Percentiles rank a stretch among this genome's conserved stretches.
Conservation (phyloP, 2,329 filamentous ascomycete species). For the Dryadomyces quercivorus region DNA sequence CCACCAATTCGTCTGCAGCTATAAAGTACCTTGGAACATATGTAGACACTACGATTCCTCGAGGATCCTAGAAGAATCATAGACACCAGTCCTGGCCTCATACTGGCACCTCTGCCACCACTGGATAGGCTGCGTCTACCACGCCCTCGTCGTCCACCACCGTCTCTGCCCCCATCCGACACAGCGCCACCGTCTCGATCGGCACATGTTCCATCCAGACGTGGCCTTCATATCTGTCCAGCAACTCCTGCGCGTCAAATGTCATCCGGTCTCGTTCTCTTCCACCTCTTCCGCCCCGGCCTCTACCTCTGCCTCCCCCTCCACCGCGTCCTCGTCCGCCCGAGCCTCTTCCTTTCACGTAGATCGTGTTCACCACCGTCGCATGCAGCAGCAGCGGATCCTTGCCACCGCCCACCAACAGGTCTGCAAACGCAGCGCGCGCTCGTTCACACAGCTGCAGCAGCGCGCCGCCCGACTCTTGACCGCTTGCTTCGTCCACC, state of each 20-base stretch:
- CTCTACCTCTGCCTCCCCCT: constrained; percentile 11
- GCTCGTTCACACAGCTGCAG: constrained; percentile 46
- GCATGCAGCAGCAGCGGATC: constrained; percentile 62
- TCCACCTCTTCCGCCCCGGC: constrained; percentile 14
- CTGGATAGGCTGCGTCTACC: constrained; percentile 40
- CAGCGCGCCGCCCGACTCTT: constrained; percentile 41
- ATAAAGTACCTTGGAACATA: no score
- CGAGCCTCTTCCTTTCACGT: constrained; percentile 34
- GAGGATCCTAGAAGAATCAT: no score
- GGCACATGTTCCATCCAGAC: constrained; percentile 58
- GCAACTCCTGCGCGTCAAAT: constrained; percentile 41
- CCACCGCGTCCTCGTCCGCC: constrained; percentile 12
- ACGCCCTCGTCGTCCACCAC: constrained; percentile 39
- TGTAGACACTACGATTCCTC: no score
- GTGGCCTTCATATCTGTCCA: constrained; percentile 50
- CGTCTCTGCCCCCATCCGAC: constrained; percentile 63
- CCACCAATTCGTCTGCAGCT: no score
- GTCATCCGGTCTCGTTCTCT: constrained; percentile 23
- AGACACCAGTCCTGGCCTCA: no score
- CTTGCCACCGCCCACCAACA: constrained; percentile 46
- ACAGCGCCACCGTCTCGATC: constrained; percentile 65
- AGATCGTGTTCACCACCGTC: constrained; percentile 77
- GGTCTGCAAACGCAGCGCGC: constrained; percentile 38
- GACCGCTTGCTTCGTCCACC: constrained; percentile 34
- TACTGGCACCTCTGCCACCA: constrained; percentile 32